phyloP scores from a whole-genome alignment of 176 grass and related monocot genomes.

The Eleusine coracana region DNA sequence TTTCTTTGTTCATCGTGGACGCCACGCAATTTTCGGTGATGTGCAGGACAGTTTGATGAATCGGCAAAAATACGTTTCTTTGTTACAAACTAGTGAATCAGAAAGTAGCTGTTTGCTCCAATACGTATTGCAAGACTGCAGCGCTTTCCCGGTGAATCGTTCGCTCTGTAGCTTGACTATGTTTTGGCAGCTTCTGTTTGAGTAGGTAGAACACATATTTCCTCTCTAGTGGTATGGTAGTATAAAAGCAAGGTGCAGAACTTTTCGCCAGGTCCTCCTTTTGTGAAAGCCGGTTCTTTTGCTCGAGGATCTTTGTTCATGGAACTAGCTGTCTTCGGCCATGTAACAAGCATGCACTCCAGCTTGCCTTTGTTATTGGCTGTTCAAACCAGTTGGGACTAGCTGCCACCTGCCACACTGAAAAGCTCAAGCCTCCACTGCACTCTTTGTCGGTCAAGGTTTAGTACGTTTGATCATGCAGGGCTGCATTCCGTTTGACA shows the following conservation, averaged over 20 bases:
- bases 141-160: not conserved
- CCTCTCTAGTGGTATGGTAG: not conserved
- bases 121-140: not conserved
- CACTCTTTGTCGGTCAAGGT: too few species aligned
- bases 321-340: not conserved
- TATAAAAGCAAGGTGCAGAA: not conserved
- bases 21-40: not conserved
- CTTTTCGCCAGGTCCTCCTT: not conserved
- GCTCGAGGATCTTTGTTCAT: slow-evolving; percentile 5
- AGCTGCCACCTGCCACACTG: not conserved
- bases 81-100: not conserved
- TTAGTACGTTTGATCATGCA: too few species aligned
- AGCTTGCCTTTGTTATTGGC: not conserved
- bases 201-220: not conserved
- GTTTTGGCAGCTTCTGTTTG: not conserved
- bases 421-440: too few species aligned
- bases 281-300: not conserved
- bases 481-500: too few species aligned
- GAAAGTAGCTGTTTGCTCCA: not conserved
- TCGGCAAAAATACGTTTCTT: not conserved
- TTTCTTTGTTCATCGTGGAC: not conserved
- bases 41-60: not conserved
- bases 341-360: not conserved
- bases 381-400: slow-evolving; percentile 20
- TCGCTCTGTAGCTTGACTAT: not conserved